A percentile compares a stretch with the other conserved stretches of the same genome.
These are phyloP conservation scores for Acanthamoeba quina DNA, from an alignment of 208 protist genomes.

Conservation along the genomic window DNA sequence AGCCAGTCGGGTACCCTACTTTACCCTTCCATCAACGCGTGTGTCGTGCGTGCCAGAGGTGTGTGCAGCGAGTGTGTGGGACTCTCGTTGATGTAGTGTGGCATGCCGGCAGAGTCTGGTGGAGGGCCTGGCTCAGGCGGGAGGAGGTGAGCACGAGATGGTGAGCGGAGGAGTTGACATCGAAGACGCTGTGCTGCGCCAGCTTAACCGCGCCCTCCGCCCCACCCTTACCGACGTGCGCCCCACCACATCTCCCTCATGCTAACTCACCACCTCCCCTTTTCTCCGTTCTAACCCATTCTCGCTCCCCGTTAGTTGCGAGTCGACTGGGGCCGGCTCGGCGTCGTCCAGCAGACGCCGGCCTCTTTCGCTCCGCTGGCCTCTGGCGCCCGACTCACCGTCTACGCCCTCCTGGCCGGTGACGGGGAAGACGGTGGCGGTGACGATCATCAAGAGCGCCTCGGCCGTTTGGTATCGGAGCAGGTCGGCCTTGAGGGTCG, in stretches of 20 bases:
- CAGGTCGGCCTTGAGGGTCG: background rate
- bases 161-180: background rate
- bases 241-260: background rate
- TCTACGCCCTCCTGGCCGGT: background rate
- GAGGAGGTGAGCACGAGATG: slow-evolving; percentile 24
- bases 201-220: background rate
- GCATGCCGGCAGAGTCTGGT: background rate
- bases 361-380: background rate
- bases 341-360: background rate
- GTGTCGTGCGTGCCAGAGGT: background rate
- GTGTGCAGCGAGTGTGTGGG: background rate
- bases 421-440: background rate
- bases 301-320: background rate
- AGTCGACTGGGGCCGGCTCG: background rate
- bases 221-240: background rate
- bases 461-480: background rate
- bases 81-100: background rate
- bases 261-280: too few species aligned
- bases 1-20: slow-evolving; percentile 11
- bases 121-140: background rate
- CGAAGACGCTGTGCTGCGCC: slow-evolving; percentile 5
- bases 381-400: background rate
- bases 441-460: background rate
- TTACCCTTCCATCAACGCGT: background rate
- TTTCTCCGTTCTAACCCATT: too few species aligned